Evolutionary conservation across 352 stramenopile species (phyloP), one percentile per base, ranked within the genome.

Genomic region (Pythium oligandrum): DNA sequence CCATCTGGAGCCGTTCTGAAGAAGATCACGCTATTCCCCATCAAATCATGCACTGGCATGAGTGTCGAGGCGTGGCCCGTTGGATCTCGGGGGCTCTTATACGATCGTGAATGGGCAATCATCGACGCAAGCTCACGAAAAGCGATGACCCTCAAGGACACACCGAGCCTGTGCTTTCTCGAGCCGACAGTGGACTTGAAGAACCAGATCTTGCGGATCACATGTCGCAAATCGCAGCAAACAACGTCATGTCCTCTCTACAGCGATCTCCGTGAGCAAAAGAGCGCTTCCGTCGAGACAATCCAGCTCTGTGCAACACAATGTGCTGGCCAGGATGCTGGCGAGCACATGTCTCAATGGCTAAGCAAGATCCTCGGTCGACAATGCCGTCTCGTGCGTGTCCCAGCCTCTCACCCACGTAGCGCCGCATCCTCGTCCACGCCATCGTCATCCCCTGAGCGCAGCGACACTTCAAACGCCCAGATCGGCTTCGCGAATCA

Each of bases 401-500:
- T 91, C 32, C 67, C 68, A 7, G 66, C 58, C 40, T 68, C 61
- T 37, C 67, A 81, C 37, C 49, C 74, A 4, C 76, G 76, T n/a
- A 37, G 61, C 36, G 68, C 65, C 12, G 51, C 51, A 1, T 50
- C 40, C 1, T 33, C 48, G 9, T 43, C 35, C 2, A 35, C 50
- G 6, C n/a, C 31, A 30, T 46, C 53, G 9, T 44, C 48, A 0
- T 46, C 55, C 37, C 33, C 7, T 3, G 44, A 42, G 17, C 40
- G 12, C 2, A 37, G 12, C 12, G 26, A 8, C 39, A 8, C 45
- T 50, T 4, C 10, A 8, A 39, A 53, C 11, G 30, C 65, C 26
- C 71, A 82, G 34, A 91, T 88, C 39, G 79, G 83, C 40, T 90
- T 90, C 49, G 77, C 77, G 10, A 91, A 92, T 55, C 74, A 88